Base-by-base conservation (phyloP, 2,329 filamentous ascomycete genomes). In the Monosporascus sp. region DNA sequence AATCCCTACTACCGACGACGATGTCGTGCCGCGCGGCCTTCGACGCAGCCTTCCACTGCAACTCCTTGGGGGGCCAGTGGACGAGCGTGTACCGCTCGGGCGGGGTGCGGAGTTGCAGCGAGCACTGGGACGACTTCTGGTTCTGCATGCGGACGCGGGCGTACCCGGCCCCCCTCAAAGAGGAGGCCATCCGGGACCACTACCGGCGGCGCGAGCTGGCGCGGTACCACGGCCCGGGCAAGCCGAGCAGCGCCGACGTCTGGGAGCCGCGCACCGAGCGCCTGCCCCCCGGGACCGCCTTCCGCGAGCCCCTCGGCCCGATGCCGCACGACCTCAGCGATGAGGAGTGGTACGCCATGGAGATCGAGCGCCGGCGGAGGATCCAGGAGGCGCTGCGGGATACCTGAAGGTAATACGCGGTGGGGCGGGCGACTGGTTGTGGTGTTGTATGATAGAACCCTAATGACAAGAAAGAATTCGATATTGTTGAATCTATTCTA, bases 41-140 rank as follows among this genome's bases (percentile, higher is more conserved):
- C 75, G 94, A 99, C 76, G 81, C 85, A 59, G 92, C 93, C 55
- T 97, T 93, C 81, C 90, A 93, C 78, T 99, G 94, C 80, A 90
- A 94, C 69, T 91, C 88, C 0, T 78, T 96, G 8, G 92, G 91
- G 51, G 91, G 93, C 1, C 92, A 97, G 70, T 96, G 92, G 78
- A 91, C 89, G 65, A 85, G 91, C 65, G 82, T 97, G 38, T 99
- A 97, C 78, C 88, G 94, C 40, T 87, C 91, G 67, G 94, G 94
- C 57, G 75, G 78, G 43, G 76, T 96, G 65, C 83, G 87, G 45
- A 80, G 82, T 3, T 99, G 94, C 78, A 83, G 79, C 57, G 88
- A 95, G 61, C 86, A 91, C 58, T 97, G 93, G 91, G 82, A 87
- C 56, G 90, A 96, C 71, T 97, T 96, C 73, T 96, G 92, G 89